Conservation (phyloP, 1,284 basidiomycete genomes). For the Puccinia triticina region DNA sequence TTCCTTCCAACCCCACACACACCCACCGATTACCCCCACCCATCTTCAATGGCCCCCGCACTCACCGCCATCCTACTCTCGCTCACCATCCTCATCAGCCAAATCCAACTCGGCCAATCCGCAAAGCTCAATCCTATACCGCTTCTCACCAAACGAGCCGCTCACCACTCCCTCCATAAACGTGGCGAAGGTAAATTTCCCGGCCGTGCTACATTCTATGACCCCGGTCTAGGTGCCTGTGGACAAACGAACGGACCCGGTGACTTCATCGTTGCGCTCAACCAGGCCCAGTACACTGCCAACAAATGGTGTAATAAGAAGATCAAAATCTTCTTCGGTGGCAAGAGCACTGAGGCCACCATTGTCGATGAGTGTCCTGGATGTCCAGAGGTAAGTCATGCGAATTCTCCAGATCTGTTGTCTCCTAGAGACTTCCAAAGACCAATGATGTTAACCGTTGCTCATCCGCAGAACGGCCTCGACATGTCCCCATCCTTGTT, state of each 20-base stretch:
- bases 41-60: not conserved
- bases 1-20: too few species aligned
- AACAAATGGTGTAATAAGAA: constrained; percentile 25
- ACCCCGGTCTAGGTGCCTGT: constrained; percentile 70
- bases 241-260: constrained; percentile 67
- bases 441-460: not conserved
- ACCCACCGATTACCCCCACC: not conserved
- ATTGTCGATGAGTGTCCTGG: constrained; percentile 21
- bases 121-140: not conserved
- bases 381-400: constrained; percentile 14
- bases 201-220: constrained; percentile 60
- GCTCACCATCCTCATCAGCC: not conserved
- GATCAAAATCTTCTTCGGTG: constrained; percentile 25
- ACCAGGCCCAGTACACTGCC: constrained; percentile 66
- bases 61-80: not conserved
- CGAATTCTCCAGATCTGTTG: not conserved
- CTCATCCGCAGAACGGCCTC: constrained; percentile 9
- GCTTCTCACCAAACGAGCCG: not conserved
- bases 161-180: constrained; percentile 18
- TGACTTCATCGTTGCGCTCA: constrained; percentile 69
- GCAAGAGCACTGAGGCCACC: not conserved
- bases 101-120: not conserved
- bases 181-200: not conserved
- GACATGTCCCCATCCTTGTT: constrained; percentile 29
- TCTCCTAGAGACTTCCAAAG: not conserved